These are phyloP conservation scores for Cladophialophora psammophila DNA, from an alignment of 2,329 filamentous ascomycete species.

Conservation along the genomic window DNA sequence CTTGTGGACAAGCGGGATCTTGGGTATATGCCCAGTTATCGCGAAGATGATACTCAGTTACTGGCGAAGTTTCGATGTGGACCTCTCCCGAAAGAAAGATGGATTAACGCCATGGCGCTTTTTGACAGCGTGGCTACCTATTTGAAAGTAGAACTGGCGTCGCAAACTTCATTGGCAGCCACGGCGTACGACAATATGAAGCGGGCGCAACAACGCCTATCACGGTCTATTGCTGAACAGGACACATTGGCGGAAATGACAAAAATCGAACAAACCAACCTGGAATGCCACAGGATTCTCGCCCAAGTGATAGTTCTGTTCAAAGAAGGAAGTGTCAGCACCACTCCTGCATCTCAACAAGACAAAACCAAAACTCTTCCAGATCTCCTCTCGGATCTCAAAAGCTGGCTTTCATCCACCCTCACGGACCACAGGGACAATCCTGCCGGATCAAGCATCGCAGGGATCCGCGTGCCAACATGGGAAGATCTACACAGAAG, in stretches of 20 bases:
- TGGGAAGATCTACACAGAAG: constrained; percentile 53
- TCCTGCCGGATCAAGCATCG: constrained; percentile 10
- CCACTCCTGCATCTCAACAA: neutral
- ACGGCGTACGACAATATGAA: constrained; percentile 28
- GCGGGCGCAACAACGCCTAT: neutral
- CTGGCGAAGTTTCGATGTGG: constrained; percentile 30
- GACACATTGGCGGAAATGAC: constrained; percentile 30
- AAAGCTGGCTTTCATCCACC: constrained; percentile 18
- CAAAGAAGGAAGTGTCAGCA: constrained; percentile 3
- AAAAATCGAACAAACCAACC: constrained; percentile 21
- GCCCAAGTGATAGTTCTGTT: constrained; percentile 18
- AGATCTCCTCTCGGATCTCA: constrained; percentile 18
- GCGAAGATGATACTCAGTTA: constrained; percentile 31
- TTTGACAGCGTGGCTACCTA: constrained; percentile 36
- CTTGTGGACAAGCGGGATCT: constrained; percentile 39
- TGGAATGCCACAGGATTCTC: constrained; percentile 22
- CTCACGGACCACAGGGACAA: constrained; percentile 11
- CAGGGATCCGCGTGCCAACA: constrained; percentile 43
- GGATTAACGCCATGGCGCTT: constrained; percentile 35
- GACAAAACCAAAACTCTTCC: constrained; percentile 2
- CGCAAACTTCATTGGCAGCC: constrained; percentile 14
- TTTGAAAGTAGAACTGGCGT: constrained; percentile 32
- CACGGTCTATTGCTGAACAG: neutral
- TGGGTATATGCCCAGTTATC: constrained; percentile 36
- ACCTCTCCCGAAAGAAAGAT: constrained; percentile 31